These are phyloP conservation scores for Saccharomyces uvarum DNA, from an alignment of 1,139 yeast species.

Conservation along the genomic window DNA sequence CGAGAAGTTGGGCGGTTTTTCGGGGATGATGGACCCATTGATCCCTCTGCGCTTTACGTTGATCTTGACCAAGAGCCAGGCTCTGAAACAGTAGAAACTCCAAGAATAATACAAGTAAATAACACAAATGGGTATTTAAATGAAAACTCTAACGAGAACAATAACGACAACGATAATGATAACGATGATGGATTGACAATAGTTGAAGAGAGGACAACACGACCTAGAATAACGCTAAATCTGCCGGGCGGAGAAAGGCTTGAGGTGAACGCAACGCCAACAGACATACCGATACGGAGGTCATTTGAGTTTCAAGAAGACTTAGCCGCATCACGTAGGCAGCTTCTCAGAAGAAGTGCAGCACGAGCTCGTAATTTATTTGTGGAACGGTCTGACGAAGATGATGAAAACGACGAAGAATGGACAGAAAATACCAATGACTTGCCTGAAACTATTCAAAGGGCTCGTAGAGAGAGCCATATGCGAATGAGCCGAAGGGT, in stretches of 20 bases:
- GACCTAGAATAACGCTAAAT: constrained; percentile 19
- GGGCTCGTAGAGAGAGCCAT: constrained; percentile 4
- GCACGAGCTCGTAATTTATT: constrained; percentile 16
- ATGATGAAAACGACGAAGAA: constrained; percentile 6
- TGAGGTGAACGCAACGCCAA: constrained; percentile 17
- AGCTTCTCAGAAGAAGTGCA: constrained; percentile 18
- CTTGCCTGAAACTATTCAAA: constrained; percentile 10
- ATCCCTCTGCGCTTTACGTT: constrained; percentile 18
- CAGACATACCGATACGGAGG: constrained; percentile 23
- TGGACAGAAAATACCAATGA: constrained; percentile 5
- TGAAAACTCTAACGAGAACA: constrained; percentile 2
- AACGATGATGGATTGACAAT: constrained; percentile 26
- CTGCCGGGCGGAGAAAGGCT: constrained; percentile 28
- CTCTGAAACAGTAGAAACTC: not conserved
- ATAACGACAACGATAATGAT: constrained; percentile 6
- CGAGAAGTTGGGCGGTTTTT: constrained; percentile 13
- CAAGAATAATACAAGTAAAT: not conserved
- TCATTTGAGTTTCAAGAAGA: constrained; percentile 24
- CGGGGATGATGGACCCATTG: constrained; percentile 15
- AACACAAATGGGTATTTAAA: not conserved
- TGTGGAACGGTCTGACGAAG: constrained; percentile 10
- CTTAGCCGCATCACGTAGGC: constrained; percentile 14
- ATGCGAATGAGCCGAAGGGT: not conserved
- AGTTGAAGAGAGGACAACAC: constrained; percentile 23
- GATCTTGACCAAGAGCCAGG: constrained; percentile 21